These are phyloP conservation scores for Eimeria praecox DNA, from an alignment of 169 alveolate genomes.

Conservation along the genomic window DNA sequence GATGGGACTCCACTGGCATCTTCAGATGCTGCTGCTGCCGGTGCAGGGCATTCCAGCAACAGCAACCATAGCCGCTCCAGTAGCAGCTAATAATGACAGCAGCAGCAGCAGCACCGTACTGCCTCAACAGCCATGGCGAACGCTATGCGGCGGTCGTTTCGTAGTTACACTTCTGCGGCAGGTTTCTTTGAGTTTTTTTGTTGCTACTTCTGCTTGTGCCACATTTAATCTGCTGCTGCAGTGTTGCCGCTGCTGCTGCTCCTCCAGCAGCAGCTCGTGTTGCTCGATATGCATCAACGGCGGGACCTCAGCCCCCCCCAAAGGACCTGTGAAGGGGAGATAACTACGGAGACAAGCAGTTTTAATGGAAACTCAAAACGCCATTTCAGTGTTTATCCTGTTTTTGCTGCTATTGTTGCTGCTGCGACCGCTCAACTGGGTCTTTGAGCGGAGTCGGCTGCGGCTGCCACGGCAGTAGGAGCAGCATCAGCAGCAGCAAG, in stretches of 20 bases:
- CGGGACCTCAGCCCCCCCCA: neutral
- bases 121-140: neutral
- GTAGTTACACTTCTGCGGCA: neutral
- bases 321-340: too few species aligned
- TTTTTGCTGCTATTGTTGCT: neutral
- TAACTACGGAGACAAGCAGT: too few species aligned
- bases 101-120: neutral
- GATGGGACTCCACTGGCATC: neutral
- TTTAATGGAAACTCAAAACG: too few species aligned
- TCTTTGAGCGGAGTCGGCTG: neutral
- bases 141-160: neutral
- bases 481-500: too few species aligned
- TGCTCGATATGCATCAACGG: neutral
- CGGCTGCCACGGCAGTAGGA: conserved; percentile 1
- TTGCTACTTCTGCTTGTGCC: neutral
- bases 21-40: neutral
- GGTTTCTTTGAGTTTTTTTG: neutral
- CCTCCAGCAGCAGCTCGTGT: neutral
- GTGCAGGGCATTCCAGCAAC: neutral
- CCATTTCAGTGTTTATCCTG: neutral
- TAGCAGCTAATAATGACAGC: neutral
- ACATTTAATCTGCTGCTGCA: neutral
- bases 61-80: neutral
- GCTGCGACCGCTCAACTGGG: neutral
- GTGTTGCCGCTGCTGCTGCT: neutral